These are phyloP conservation scores for Boletus bicolor DNA, from an alignment of 768 basidiomycete genomes.

Conservation along the genomic window DNA sequence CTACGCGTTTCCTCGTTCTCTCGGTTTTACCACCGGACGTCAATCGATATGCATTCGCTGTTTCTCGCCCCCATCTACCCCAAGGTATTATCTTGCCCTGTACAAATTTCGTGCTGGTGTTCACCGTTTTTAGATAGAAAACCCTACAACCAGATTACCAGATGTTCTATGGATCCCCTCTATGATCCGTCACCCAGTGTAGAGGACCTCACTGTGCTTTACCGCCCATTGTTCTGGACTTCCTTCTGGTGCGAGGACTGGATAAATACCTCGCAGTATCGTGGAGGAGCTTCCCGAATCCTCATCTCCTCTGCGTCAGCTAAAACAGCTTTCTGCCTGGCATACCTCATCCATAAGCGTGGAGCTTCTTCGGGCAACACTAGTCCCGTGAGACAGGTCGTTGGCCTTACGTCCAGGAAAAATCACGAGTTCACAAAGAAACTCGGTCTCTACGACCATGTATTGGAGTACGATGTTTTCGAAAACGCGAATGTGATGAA, in stretches of 20 bases:
- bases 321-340: conserved; percentile 69
- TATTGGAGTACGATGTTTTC: conserved; percentile 53
- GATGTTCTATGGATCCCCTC: conserved; percentile 54
- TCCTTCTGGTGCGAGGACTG: conserved; percentile 76
- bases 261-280: conserved; percentile 50
- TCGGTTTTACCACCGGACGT: conserved; percentile 49
- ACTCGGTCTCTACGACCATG: conserved; percentile 55
- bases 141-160: conserved; percentile 65
- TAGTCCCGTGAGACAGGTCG: conserved; percentile 32
- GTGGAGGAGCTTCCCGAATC: conserved; percentile 43
- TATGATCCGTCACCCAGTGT: conserved; percentile 44
- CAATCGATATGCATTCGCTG: conserved; percentile 51
- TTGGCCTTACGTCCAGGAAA: conserved; percentile 59
- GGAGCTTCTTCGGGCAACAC: conserved; percentile 5
- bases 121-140: conserved; percentile 48
- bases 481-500: conserved; percentile 31
- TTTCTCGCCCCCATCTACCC: conserved; percentile 61
- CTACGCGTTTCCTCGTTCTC: conserved; percentile 53
- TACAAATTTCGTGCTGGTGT: neutral
- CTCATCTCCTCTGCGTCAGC: conserved; percentile 70
- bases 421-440: conserved; percentile 54
- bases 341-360: conserved; percentile 55
- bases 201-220: conserved; percentile 70
- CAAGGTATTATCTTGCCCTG: conserved; percentile 36
- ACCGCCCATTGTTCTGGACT: conserved; percentile 72